Base-by-base conservation (phyloP, 306 rosid genomes). In the Lathyrus sativus region DNA sequence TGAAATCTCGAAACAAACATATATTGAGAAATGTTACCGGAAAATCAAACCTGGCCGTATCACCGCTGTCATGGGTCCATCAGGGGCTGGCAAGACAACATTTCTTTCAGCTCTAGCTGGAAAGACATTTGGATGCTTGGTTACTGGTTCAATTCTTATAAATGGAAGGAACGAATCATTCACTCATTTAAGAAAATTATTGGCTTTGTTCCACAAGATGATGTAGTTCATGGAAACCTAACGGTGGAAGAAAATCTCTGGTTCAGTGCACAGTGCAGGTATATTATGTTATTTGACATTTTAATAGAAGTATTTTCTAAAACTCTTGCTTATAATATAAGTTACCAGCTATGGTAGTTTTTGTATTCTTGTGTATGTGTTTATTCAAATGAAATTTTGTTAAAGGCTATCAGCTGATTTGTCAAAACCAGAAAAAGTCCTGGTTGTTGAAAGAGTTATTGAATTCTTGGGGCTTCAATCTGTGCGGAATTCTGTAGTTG, bases 191-290 rank as follows among this genome's bases (percentile, higher is more conserved):
- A 85, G 85, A 93, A 89, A 81, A 90, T 90, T 68, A 85, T 89
- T 76, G 99, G 99, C 53, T 93, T 93, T 84, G 99, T 93, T 67
- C 99, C 99, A 62, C 99, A 93, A 83, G 99, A 93, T 85, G 99
- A 93, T 75, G 78, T 93, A 28, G 99, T 93, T 61, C 99, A 93
- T 61, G 97, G 96, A 78, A 93, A 90, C 81, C 77, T 93, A 71
- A 93, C 99, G 4, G 97, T 93, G 78, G 99, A 88, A 87, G 99
- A 93, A 84, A 88, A 90, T 83, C 90, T 93, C 46, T 93, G 99
- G 99, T 93, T 88, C 82, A 93, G 97, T 79, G 97, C 99, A 54
- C 85, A 81, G 55, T 90, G 99, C 89, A 87, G 99, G 99, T 93
- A 81, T 51, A 43, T 28, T 59, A 77, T 46, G 28, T 71, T 76